phyloP scores from a whole-genome alignment of 805 yeast species.

The Metschnikowia kofuensis region DNA sequence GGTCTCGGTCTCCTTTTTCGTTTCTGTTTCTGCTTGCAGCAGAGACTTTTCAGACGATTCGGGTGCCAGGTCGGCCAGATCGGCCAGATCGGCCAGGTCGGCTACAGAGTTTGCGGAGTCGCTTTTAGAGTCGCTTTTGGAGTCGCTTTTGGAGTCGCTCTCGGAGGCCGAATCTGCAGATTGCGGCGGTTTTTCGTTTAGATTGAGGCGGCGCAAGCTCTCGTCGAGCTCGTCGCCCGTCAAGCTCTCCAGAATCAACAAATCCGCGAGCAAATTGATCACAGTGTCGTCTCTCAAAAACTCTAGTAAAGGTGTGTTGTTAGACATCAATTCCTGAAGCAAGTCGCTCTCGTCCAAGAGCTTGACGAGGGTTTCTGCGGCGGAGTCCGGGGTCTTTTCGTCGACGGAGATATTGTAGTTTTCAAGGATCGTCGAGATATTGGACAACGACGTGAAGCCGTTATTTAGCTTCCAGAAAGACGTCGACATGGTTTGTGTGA shows the following conservation, averaged over 20 bases:
- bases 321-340: slow-evolving; percentile 58
- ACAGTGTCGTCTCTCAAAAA: slow-evolving; percentile 56
- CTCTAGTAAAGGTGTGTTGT: slow-evolving; percentile 71
- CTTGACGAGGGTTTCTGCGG: slow-evolving; percentile 29
- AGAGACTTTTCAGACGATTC: too few relatives aligned
- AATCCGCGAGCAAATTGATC: slow-evolving; percentile 34
- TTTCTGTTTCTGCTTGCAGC: not conserved
- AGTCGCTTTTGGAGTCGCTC: not conserved
- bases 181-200: slow-evolving; percentile 4
- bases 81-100: too few relatives aligned
- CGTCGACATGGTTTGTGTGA: slow-evolving; percentile 35
- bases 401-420: slow-evolving; percentile 23
- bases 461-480: slow-evolving; percentile 48
- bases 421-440: slow-evolving; percentile 39
- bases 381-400: slow-evolving; percentile 14
- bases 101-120: not conserved
- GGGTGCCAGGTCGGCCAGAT: too few relatives aligned
- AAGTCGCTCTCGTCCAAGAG: slow-evolving; percentile 43
- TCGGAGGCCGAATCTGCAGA: not conserved
- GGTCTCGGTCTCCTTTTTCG: slow-evolving; percentile 19
- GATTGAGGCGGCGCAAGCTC: slow-evolving; percentile 14
- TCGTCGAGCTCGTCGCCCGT: slow-evolving; percentile 17
- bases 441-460: slow-evolving; percentile 43
- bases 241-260: slow-evolving; percentile 29
- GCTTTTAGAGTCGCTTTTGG: not conserved